phyloP scores from a whole-genome alignment of 2,329 filamentous ascomycete species.

The Phaeophleospora eucalypticola region DNA sequence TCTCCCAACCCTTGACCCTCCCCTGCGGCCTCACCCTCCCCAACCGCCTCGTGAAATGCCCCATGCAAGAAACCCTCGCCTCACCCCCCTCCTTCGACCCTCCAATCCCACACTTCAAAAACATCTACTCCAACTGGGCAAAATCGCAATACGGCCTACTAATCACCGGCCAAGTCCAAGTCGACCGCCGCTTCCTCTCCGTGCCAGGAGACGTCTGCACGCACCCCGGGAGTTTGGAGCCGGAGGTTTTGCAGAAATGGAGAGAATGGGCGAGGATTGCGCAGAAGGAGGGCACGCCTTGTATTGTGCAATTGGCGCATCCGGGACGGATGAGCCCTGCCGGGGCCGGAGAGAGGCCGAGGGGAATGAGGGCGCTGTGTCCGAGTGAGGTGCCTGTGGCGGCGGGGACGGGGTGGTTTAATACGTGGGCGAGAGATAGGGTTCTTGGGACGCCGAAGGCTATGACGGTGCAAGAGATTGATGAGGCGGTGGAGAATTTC shows the following conservation, averaged over 20 bases:
- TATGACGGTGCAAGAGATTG: conserved; percentile 54
- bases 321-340: conserved; percentile 43
- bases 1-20: conserved; percentile 23
- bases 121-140: conserved; percentile 52
- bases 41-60: conserved; percentile 44
- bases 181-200: conserved; percentile 41
- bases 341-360: conserved; percentile 36
- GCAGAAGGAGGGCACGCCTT: conserved; percentile 40
- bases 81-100: conserved; percentile 33
- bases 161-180: conserved; percentile 44
- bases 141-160: conserved; percentile 41
- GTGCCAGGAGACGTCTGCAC: conserved; percentile 31
- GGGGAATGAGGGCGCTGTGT: conserved; percentile 33
- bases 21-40: conserved; percentile 31
- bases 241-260: conserved; percentile 28
- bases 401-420: conserved; percentile 37
- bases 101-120: conserved; percentile 41
- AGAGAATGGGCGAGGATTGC: conserved; percentile 33
- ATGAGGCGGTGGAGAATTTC: conserved; percentile 51
- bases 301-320: conserved; percentile 44
- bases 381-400: conserved; percentile 41
- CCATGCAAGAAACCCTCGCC: conserved; percentile 40
- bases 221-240: conserved; percentile 22
- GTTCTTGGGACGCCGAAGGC: conserved; percentile 50
- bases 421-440: conserved; percentile 27